phyloP scores from a whole-genome alignment of 371 early-diverging fungal species.

The Mucor circinelloides region DNA sequence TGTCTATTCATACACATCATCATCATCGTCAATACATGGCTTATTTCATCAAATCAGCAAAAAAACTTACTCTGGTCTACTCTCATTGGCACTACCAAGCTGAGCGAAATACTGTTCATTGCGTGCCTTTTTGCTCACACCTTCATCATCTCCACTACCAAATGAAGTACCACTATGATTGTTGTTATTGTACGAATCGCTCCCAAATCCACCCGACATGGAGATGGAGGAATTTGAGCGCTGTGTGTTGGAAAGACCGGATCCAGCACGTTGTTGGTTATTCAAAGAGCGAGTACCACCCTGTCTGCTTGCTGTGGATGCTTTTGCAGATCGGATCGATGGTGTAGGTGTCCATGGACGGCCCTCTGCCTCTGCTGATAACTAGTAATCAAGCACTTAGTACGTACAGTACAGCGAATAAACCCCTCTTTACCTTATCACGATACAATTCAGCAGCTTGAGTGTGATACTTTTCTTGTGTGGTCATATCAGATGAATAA shows the following conservation, averaged over 20 bases:
- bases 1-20: slow-evolving; percentile 26
- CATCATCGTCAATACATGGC: not conserved
- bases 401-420: not conserved
- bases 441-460: slow-evolving; percentile 89
- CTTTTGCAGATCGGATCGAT: slow-evolving; percentile 19
- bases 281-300: slow-evolving; percentile 17
- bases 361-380: slow-evolving; percentile 79
- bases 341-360: slow-evolving; percentile 67
- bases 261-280: not conserved
- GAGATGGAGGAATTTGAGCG: slow-evolving; percentile 30
- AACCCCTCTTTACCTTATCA: slow-evolving; percentile 60
- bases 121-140: slow-evolving; percentile 7
- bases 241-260: slow-evolving; percentile 24
- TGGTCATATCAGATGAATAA: slow-evolving; percentile 74
- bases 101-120: slow-evolving; percentile 35
- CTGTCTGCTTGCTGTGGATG: slow-evolving; percentile 1
- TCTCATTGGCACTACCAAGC: slow-evolving; percentile 24
- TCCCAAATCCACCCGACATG: slow-evolving; percentile 18
- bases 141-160: not conserved
- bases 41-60: too few relatives aligned
- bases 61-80: slow-evolving; percentile 25
- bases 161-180: not conserved
- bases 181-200: slow-evolving; percentile 14
- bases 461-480: slow-evolving; percentile 85
- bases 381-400: slow-evolving; percentile 20